Conservation (phyloP, 2,329 filamentous ascomycete genomes). For the Microsporum audouinii region DNA sequence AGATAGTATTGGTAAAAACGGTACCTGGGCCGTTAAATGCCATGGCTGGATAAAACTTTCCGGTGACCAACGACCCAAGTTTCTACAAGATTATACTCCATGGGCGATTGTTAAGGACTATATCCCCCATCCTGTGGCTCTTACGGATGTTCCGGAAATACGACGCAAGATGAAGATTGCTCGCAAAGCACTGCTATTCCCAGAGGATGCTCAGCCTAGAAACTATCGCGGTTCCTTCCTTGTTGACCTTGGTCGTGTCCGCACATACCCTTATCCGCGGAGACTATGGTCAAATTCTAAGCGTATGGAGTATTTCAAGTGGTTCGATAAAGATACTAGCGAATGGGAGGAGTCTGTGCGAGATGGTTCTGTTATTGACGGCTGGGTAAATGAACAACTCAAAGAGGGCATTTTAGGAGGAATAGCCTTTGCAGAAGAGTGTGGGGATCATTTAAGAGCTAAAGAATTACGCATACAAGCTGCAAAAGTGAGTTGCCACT, state of each 20-base stretch:
- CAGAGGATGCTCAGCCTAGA: constrained; percentile 6
- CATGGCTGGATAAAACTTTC: constrained; percentile 12
- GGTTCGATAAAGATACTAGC: constrained; percentile 7
- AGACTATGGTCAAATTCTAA: constrained; percentile 3
- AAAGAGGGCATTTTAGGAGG: background rate
- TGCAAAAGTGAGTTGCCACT: too few relatives aligned
- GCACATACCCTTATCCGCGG: constrained; percentile 8
- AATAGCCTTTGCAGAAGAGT: background rate
- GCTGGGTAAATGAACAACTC: constrained; percentile 7
- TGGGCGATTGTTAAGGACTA: constrained; percentile 14
- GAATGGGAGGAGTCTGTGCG: constrained; percentile 7
- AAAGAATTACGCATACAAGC: too few relatives aligned
- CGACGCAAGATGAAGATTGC: constrained; percentile 11
- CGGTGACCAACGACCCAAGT: constrained; percentile 5
- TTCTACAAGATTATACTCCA: background rate
- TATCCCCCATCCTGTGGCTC: constrained; percentile 2
- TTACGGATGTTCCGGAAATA: constrained; percentile 11
- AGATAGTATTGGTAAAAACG: constrained; percentile 10
- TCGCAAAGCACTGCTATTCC: constrained; percentile 8
- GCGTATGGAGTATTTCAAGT: background rate
- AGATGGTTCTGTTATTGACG: constrained; percentile 6
- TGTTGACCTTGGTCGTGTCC: constrained; percentile 4
- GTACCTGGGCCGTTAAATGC: constrained; percentile 14
- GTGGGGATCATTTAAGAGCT: too few relatives aligned
- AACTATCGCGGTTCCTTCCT: constrained; percentile 10